Evolutionary conservation across 2,329 filamentous ascomycete species (phyloP), one percentile per base, ranked within the genome.

Genomic region (Tympanopsis confertula): DNA sequence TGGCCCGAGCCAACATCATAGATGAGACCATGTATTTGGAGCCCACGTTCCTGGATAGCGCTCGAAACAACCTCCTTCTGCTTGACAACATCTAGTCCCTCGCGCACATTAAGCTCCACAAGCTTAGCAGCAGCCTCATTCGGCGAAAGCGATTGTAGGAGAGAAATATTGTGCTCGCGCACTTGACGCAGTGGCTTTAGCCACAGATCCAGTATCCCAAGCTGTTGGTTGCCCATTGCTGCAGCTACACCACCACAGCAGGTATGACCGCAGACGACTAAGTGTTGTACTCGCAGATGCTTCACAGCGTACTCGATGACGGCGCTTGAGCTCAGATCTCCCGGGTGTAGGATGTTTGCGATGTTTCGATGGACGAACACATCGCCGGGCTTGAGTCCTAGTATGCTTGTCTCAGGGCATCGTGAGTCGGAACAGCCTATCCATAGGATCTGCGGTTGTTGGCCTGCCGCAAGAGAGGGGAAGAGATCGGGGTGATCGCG

Each of bases 301-400:
- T 62, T 65, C 41, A 93, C 83, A 32, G 85, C 82, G 54, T 81
- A 93, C 53, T 89, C 80, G 53, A 93, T 79, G 35, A 89, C 85
- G 39, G 77, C 74, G 10, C 76, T 69, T 22, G 78, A 78, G 62
- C 76, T 85, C 56, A 89, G 72, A 56, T 94, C 86, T 49, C 76
- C 78, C 15, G 78, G 65, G 40, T 78, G 76, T 44, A 93, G 63
- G 51, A 89, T 75, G 64, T 93, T 93, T 59, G 84, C 86, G 56
- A 94, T 88, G 66, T 93, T 93, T 55, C 86, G 82, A 66, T 93
- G 86, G 38, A 86, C 82, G 57, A 93, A 93, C 47, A 93, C 78
- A 50, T 93, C 85, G 41, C 86, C 86, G 3, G 86, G 84, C 51
- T 85, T 71, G 41, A 86, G 69, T 50, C 82, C 79, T 19, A 88